Evolutionary conservation across 495 filamentous ascomycete species (phyloP).

Genomic region (Talaromyces wortmannii): DNA sequence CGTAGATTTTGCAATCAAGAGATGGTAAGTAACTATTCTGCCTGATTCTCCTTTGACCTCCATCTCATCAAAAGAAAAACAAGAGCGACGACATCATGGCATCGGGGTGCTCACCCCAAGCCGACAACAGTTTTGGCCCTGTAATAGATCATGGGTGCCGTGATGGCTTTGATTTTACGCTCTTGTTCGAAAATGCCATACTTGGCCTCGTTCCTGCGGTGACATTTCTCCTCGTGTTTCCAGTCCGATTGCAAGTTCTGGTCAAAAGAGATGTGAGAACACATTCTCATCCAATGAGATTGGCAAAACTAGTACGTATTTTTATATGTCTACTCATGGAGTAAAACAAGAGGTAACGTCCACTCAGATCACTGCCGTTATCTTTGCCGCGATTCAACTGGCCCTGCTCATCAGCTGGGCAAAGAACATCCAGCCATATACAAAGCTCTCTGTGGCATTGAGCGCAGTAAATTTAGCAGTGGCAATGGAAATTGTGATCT

Average conservation of each 20-base stretch:
- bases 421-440: neutral
- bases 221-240: neutral
- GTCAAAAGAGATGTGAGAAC: neutral
- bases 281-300: neutral
- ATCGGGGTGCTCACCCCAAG: neutral
- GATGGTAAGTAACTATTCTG: neutral
- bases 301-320: neutral
- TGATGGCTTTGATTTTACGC: constrained; percentile 16
- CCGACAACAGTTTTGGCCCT: constrained; percentile 10
- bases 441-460: neutral
- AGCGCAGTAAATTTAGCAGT: neutral
- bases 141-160: constrained; percentile 8
- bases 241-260: neutral
- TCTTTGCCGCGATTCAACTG: neutral
- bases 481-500: constrained; percentile 14
- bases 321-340: neutral
- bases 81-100: neutral
- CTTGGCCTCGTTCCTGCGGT: constrained; percentile 9
- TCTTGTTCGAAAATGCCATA: constrained; percentile 15
- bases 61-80: neutral
- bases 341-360: neutral
- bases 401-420: constrained; percentile 1
- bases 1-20: no score
- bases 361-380: neutral
- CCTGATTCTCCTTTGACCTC: neutral